phyloP scores from a whole-genome alignment of 192 early-diverging fungal genomes.

The Gigaspora rosea region DNA sequence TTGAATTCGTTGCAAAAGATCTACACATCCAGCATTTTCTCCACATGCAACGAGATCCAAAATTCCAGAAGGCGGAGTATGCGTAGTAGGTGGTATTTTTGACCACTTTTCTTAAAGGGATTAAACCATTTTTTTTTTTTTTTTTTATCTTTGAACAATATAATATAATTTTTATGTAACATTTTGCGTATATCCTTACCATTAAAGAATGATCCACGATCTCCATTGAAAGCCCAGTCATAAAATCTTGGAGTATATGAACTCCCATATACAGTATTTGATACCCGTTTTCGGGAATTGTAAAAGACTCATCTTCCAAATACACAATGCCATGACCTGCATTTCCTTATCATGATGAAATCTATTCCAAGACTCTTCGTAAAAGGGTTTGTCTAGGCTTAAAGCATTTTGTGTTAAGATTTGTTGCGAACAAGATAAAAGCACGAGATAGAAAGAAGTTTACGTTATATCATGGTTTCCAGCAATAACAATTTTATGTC shows the following conservation, averaged over 20 bases:
- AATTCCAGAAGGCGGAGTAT: conserved; percentile 31
- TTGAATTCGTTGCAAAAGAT: conserved; percentile 33
- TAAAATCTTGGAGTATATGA: conserved; percentile 36
- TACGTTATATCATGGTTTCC: conserved; percentile 36
- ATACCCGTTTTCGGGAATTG: conserved; percentile 34
- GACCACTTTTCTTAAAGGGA: conserved; percentile 34
- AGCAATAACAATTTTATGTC: conserved; percentile 36
- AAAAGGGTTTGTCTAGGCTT: conserved; percentile 34
- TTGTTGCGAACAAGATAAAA: not conserved
- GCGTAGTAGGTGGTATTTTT: conserved; percentile 30
- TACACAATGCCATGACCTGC: conserved; percentile 38
- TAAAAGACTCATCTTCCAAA: conserved; percentile 31
- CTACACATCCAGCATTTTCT: conserved; percentile 28
- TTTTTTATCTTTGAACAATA: not conserved
- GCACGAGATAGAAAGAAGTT: not conserved
- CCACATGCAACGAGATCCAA: conserved; percentile 11
- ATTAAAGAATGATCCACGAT: conserved; percentile 28
- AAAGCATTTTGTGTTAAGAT: too few relatives aligned
- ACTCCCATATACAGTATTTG: conserved; percentile 35
- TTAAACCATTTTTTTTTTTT: not conserved
- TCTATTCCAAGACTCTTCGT: conserved; percentile 34
- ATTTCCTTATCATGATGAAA: conserved; percentile 36
- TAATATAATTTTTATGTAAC: not conserved
- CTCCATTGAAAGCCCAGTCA: conserved; percentile 39
- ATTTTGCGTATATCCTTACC: not conserved